Conservation (phyloP, 352 stramenopile species). For the Pseudoperonospora humuli region DNA sequence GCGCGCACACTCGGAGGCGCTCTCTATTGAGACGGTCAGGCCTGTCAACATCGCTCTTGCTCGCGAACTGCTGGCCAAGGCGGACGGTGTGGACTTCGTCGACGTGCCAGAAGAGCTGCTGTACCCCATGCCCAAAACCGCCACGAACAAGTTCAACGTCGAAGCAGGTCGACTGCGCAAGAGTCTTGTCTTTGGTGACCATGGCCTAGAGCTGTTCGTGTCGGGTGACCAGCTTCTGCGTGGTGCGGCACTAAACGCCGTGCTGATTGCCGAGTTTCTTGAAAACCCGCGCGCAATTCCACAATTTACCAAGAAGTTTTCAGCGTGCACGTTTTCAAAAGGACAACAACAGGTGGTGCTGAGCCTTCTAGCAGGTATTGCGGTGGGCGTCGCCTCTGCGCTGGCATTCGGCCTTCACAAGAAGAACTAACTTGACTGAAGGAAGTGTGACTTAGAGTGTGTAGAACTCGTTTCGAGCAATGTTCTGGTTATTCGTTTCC, state of each 20-base stretch:
- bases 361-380: constrained; percentile 26
- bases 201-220: constrained; percentile 97
- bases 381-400: constrained; percentile 33
- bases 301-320: constrained; percentile 65
- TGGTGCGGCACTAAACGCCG: constrained; percentile 95
- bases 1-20: constrained; percentile 94
- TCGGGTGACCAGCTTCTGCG: constrained; percentile 95
- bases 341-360: constrained; percentile 24
- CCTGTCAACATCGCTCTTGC: constrained; percentile 81
- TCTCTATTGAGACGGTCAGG: constrained; percentile 92
- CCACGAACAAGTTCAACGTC: constrained; percentile 97
- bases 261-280: constrained; percentile 93
- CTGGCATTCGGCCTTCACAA: constrained; percentile 33
- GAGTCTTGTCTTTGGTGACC: constrained; percentile 92
- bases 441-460: not conserved
- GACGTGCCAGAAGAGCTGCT: constrained; percentile 73
- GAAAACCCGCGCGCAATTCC: constrained; percentile 49
- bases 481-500: too few relatives aligned
- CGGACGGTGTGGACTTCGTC: constrained; percentile 92
- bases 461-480: too few relatives aligned
- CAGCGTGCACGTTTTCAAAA: constrained; percentile 26
- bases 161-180: constrained; percentile 93
- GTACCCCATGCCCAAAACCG: constrained; percentile 97
- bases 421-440: constrained; percentile 36
- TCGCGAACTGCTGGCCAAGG: constrained; percentile 70